Conservation (phyloP, 176 grass and related monocot species). For the Metroxylon sagu region DNA sequence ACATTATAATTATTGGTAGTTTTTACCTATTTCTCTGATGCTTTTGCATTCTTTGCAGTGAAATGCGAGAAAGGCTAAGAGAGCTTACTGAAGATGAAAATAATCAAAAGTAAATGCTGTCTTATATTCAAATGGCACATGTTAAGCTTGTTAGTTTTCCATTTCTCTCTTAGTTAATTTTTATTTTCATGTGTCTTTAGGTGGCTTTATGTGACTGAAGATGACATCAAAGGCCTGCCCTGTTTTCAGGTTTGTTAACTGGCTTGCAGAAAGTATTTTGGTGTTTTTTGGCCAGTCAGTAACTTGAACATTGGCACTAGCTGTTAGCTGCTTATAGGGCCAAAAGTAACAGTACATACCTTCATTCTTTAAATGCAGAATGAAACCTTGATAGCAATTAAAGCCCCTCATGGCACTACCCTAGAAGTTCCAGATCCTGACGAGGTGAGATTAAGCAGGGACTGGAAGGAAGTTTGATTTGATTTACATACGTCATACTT, state of each 20-base stretch:
- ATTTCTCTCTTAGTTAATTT: background rate
- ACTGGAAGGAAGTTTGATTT: background rate
- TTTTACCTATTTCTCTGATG: too few species aligned
- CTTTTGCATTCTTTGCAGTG: constrained; percentile 28
- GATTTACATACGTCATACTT: constrained; percentile 1
- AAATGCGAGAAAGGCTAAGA: constrained; percentile 61
- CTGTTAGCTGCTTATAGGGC: too few species aligned
- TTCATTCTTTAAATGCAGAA: constrained; percentile 41
- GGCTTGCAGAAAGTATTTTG: background rate
- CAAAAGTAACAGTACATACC: background rate
- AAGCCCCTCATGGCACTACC: constrained; percentile 84
- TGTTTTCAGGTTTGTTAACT: constrained; percentile 80
- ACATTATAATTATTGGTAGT: too few species aligned
- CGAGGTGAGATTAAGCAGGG: constrained; percentile 35
- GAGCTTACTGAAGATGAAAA: constrained; percentile 69
- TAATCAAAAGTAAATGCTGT: constrained; percentile 47
- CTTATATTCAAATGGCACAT: constrained; percentile 4
- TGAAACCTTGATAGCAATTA: constrained; percentile 78
- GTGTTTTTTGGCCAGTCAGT: too few species aligned
- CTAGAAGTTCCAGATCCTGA: constrained; percentile 90
- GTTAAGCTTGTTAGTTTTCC: background rate
- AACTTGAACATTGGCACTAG: too few species aligned
- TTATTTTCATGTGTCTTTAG: constrained; percentile 24
- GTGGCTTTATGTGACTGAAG: constrained; percentile 88
- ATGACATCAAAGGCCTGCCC: constrained; percentile 85